phyloP scores from a whole-genome alignment of 2,329 filamentous ascomycete genomes.

The Verticillium nubilum region DNA sequence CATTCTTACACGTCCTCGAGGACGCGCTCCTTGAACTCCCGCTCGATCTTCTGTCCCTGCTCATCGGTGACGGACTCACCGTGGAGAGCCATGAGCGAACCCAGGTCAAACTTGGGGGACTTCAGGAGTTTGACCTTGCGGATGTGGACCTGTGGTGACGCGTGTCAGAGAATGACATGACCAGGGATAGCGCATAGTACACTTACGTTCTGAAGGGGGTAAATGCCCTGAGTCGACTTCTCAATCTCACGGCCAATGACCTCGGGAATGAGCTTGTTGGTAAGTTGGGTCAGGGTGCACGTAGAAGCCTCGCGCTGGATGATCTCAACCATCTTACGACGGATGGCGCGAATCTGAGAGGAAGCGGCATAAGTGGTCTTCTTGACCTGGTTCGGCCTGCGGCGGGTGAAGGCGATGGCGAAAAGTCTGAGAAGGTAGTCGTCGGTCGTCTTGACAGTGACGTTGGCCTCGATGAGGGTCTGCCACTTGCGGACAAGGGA shows the following conservation, averaged over 20 bases:
- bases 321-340: constrained; percentile 99
- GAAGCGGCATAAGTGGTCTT: constrained; percentile 98
- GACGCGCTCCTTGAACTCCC: constrained; percentile 98
- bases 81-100: constrained; percentile 91
- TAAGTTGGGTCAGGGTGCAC: constrained; percentile 94
- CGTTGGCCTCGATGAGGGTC: constrained; percentile 97
- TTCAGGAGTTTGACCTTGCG: constrained; percentile 99
- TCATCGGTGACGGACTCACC: constrained; percentile 96
- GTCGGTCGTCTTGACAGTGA: constrained; percentile 99
- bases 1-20: constrained; percentile 78
- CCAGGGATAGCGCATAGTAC: not conserved
- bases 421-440: constrained; percentile 99
- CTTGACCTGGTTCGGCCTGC: constrained; percentile 99
- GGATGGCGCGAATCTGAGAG: constrained; percentile 95
- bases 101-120: constrained; percentile 97
- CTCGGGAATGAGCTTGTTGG: constrained; percentile 97
- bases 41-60: constrained; percentile 96
- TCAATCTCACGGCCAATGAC: constrained; percentile 99
- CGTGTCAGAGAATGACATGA: constrained; percentile 23
- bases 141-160: constrained; percentile 76
- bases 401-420: constrained; percentile 99
- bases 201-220: constrained; percentile 96
- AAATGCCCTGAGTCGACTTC: constrained; percentile 99
- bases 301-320: constrained; percentile 91
- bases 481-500: constrained; percentile 99